These are phyloP conservation scores for Fusarium brevicatenulatum DNA, from an alignment of 2,329 filamentous ascomycete genomes.

Conservation along the genomic window DNA sequence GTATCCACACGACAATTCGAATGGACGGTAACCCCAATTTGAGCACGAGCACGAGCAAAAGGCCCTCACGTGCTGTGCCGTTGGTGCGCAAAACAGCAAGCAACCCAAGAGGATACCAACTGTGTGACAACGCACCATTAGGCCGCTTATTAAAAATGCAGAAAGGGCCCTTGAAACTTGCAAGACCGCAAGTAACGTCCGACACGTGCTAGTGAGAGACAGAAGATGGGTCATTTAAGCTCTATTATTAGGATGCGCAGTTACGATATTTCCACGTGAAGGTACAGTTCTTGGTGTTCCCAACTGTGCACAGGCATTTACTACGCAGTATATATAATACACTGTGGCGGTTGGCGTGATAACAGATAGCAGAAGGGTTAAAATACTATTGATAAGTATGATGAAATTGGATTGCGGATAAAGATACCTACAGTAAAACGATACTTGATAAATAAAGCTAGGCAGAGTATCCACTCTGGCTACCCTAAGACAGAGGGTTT, in stretches of 20 bases:
- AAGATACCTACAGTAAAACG: accelerated
- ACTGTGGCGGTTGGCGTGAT: background rate
- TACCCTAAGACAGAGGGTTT: no score
- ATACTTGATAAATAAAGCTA: accelerated
- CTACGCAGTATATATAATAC: background rate
- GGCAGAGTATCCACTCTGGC: no score
- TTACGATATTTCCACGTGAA: background rate
- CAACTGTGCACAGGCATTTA: background rate
- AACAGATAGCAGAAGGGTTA: background rate
- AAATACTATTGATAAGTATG: accelerated
- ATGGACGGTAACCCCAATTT: no score
- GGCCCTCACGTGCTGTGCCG: no score
- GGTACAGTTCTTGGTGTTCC: background rate
- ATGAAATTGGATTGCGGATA: accelerated
- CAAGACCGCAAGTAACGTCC: accelerated
- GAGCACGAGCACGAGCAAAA: background rate
- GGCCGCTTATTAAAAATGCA: background rate
- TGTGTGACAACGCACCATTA: background rate
- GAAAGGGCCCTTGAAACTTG: background rate
- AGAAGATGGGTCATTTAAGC: background rate
- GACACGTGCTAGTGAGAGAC: accelerated
- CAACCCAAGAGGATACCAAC: background rate
- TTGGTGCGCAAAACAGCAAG: background rate
- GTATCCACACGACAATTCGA: accelerated
- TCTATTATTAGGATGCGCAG: background rate